Evolutionary conservation across 2,329 filamentous ascomycete species (phyloP), one percentile per base, ranked within the genome.

Genomic region (Paraphaeosphaeria minitans): DNA sequence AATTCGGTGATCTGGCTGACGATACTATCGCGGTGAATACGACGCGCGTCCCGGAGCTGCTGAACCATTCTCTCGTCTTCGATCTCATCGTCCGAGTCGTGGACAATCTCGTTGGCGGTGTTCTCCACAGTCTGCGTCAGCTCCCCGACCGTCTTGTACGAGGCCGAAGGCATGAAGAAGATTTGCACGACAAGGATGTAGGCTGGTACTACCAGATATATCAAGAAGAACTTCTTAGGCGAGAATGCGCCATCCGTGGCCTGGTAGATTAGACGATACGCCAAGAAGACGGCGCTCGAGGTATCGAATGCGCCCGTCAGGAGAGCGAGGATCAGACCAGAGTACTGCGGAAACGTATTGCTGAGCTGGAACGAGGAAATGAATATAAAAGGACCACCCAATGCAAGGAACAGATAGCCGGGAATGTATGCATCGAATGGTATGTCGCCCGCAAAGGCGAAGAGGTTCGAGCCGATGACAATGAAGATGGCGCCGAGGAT

Each of bases 1-100:
- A 97, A 82, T 46, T 86, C 84, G 42, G 91, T 88, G 59, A 95
- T 89, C 62, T 93, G 89, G 35, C 85, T 85, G 27, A 89, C 85
- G 45, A 90, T 83, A 45, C 80, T 84, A 60, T 89, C 85, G 45
- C 85, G 85, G 43, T 84, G 86, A 39, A 84, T 80, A 16, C 84
- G 83, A 55, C 86, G 84, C 59, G 88, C 80, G 8, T 83, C 80
- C 9, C 82, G 82, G 5, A 80, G 77, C 27, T 79, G 79, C 13
- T 78, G 77, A 2, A 85, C 70, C 43, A 84, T 80, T 0, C 67
- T 66, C 16, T 76, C 74, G 39, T 86, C 82, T 2, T 77, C 76
- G 14, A 85, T 80, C 0, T 84, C 82, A 13, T 84, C 79, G 56
- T 88, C 86, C 0, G 84, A 83, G 42, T 79, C 80, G 58, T 87